phyloP scores from a whole-genome alignment of 768 basidiomycete species.

The Lactifluus hygrophoroides region DNA sequence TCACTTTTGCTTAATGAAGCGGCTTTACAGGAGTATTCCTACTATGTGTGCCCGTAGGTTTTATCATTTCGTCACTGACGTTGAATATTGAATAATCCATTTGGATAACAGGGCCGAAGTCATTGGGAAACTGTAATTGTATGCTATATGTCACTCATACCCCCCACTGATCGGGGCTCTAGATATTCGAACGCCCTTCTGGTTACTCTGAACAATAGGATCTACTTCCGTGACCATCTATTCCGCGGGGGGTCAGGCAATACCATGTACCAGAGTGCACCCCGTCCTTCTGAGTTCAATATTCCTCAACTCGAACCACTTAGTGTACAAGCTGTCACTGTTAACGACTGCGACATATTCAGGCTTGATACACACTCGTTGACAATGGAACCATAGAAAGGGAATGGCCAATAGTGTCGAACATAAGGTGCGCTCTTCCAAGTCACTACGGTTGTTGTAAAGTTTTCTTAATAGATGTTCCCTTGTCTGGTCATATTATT shows the following conservation, averaged over 20 bases:
- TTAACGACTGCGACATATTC: not conserved
- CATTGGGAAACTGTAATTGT: conserved; percentile 17
- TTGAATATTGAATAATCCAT: too few relatives aligned
- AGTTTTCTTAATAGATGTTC: too few relatives aligned
- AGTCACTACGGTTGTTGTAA: not conserved
- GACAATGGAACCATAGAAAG: not conserved
- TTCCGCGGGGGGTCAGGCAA: not conserved
- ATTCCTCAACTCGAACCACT: not conserved
- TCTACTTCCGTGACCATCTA: too few relatives aligned
- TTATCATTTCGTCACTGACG: too few relatives aligned
- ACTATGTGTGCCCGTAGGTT: too few relatives aligned
- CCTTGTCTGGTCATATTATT: too few relatives aligned
- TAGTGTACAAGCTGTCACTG: not conserved
- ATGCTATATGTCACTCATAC: not conserved
- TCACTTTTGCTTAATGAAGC: too few relatives aligned
- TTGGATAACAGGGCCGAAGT: too few relatives aligned
- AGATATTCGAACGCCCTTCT: too few relatives aligned
- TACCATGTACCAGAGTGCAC: not conserved
- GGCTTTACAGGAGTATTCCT: too few relatives aligned
- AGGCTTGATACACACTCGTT: not conserved
- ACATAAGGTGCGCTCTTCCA: not conserved
- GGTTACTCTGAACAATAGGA: too few relatives aligned
- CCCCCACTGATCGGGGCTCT: not conserved
- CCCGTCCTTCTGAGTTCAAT: not conserved
- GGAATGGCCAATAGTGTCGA: not conserved